Evolutionary conservation across 208 protist genomes (phyloP), one percentile per base, ranked within the genome.

Genomic region (Trypanosoma boissoni): DNA sequence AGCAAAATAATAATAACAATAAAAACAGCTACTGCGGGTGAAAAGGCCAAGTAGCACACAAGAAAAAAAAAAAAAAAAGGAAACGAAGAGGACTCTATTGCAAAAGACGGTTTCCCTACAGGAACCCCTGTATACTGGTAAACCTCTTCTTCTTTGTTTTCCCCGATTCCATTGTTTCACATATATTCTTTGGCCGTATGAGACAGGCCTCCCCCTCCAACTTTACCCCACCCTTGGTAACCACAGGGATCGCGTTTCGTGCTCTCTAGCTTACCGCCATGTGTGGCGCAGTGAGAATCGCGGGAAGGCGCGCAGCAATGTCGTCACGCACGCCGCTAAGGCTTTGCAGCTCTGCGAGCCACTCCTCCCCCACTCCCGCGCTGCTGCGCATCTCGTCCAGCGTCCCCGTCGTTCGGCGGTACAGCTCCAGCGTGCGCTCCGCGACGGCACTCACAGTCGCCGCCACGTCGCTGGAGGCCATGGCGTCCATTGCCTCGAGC

Each of bases 401-500:
- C 51, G 54, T 43, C 36, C 36, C 9, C 57, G 64, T 10, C 64
- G 63, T 74, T 4, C 64, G 61, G 18, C 56, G 48, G 58, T 83
- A 79, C 24, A 91, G 31, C 43, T 70, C 60, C 48, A 81, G 37
- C 16, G 75, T 81, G 36, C 80, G 67, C 49, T 83, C 74, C 2
- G 78, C 71, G 5, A 87, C 64, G 48, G 74, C 64, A 20, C 74
- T 79, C 43, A 85, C 76, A 20, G 56, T 66, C 26, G 46, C 62
- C 9, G 77, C 56, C 56, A 86, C 60, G 41, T 80, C 61, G 16
- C 72, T 51, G 14, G 77, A 72, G 2, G 74, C 72, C 52, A 92
- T 86, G 10, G 85, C 74, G 26, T 77, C 62, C 1, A 92, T 81
- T 9, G 80, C 74, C 45, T 84, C 76, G 42, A 86, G 64, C 20